Evolutionary conservation across 208 protist species (phyloP).

Genomic region (Leishmania gerbilli): DNA sequence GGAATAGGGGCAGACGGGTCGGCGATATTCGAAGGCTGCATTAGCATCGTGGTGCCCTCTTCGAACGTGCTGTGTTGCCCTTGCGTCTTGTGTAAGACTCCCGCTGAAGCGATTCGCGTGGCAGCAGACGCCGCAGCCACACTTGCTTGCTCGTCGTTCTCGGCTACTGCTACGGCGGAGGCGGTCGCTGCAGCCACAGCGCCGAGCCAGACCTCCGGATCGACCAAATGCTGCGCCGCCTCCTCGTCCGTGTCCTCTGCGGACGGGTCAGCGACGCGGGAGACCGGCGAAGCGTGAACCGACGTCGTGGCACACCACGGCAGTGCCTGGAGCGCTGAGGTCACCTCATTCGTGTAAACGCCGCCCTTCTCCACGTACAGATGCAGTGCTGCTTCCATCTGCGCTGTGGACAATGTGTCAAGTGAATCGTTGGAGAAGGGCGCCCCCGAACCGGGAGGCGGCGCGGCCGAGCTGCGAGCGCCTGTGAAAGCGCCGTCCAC

Average conservation of each 20-base stretch:
- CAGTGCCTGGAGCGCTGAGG: slow-evolving; percentile 2
- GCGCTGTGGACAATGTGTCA: slow-evolving; percentile 1
- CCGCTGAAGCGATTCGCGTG: background rate
- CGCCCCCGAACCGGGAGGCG: background rate
- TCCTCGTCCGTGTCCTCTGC: background rate
- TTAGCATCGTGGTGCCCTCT: background rate
- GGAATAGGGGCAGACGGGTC: background rate
- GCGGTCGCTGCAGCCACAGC: slow-evolving; percentile 15
- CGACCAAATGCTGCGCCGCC: slow-evolving; percentile 1
- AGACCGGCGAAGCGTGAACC: background rate
- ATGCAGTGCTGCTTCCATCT: slow-evolving; percentile 34
- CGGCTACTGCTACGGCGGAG: slow-evolving; percentile 1
- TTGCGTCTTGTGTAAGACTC: background rate
- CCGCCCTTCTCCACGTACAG: slow-evolving; percentile 40
- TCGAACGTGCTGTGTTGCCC: background rate
- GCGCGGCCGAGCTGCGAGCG: background rate
- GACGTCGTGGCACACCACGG: slow-evolving; percentile 6
- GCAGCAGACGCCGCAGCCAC: background rate
- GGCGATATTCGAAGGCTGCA: background rate
- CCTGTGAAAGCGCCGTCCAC: background rate
- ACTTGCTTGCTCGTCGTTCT: background rate
- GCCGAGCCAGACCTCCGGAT: slow-evolving; percentile 30
- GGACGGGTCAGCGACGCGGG: background rate
- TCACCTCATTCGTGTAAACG: slow-evolving; percentile 14
- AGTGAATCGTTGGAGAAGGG: background rate